A percentile compares a stretch with the other conserved stretches of the same genome.
phyloP scores from a whole-genome alignment of 164 flowering plant species.

The Sextonia rubra region DNA sequence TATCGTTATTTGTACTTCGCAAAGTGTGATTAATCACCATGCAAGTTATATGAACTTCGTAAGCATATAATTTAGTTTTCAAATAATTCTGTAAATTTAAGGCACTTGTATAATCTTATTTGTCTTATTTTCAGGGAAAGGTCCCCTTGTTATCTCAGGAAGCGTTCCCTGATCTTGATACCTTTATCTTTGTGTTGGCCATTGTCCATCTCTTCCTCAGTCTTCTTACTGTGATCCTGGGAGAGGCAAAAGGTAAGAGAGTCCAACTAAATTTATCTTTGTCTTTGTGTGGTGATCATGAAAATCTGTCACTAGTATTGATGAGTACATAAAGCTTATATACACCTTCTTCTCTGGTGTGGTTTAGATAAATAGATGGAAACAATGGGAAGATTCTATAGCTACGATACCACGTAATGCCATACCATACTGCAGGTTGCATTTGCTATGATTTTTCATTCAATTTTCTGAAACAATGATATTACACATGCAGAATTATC shows the following conservation, averaged over 20 bases:
- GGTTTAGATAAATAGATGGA: constrained; percentile 73
- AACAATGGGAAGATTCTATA: constrained; percentile 73
- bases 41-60: too few relatives aligned
- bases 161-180: constrained; percentile 82
- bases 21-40: too few relatives aligned
- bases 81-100: too few relatives aligned
- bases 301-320: not conserved
- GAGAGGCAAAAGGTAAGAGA: constrained; percentile 52
- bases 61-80: too few relatives aligned
- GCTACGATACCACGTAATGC: too few relatives aligned
- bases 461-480: not conserved
- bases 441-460: not conserved
- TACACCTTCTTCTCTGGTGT: not conserved
- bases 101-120: too few relatives aligned
- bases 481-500: constrained; percentile 43
- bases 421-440: not conserved
- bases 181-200: constrained; percentile 83
- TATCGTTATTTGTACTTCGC: too few relatives aligned
- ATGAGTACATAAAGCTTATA: not conserved
- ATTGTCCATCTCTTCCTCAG: constrained; percentile 66
- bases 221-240: constrained; percentile 65
- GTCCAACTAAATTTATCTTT: not conserved
- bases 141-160: constrained; percentile 63
- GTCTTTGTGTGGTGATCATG: not conserved
- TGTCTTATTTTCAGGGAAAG: constrained; percentile 43